Base-by-base conservation (phyloP, 1,139 yeast species). In the Saccharomyces hybrid region DNA sequence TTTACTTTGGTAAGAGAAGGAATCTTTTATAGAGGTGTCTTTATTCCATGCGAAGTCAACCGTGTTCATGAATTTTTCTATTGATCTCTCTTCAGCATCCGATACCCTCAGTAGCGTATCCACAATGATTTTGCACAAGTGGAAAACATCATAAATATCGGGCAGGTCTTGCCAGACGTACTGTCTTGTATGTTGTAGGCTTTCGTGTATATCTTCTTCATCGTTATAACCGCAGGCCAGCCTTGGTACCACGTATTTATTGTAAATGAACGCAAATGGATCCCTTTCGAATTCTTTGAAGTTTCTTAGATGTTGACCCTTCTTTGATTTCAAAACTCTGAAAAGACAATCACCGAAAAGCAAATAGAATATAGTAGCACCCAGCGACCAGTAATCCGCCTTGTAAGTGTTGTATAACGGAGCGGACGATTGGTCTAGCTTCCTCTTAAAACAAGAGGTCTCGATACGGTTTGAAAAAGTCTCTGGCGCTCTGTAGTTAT, bases 401-500 rank as follows among this genome's bases (percentile, higher is more conserved):
- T 82, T 80, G 51, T 84, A 82, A 1, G 96, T 88, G 53, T 64
- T 57, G 50, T 67, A 64, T 5, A 58, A 57, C 4, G 57, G 51
- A 4, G 49, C 53, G 16, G 53, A 46, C 11, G 51, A 28, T 6
- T 44, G 23, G 11, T 42, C 38, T 2, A 13, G 8, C 16, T 13
- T 25, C 29, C 51, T 44, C 44, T 56, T 50, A 47, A 79, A 78
- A 6, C 7, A 16, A 38, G 44, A 38, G 14, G 11, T 38, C 2
- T 9, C 11, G 2, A 9, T 4, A 4, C 25, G 44, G 25, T 13
- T 11, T 8, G 44, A 20, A 9, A 38, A 38, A 49, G 91, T 78
- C 70, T 91, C 98, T 2, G 98, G 98, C 0, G 97, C 96, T 93
- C 93, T 87, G 70, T 91, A 91, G 58, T 96, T 79, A 68, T 90